Percentiles rank a stretch among this genome's conserved stretches.
phyloP scores from a whole-genome alignment of 2,329 filamentous ascomycete species.

The Cryphonectria naterciae region DNA sequence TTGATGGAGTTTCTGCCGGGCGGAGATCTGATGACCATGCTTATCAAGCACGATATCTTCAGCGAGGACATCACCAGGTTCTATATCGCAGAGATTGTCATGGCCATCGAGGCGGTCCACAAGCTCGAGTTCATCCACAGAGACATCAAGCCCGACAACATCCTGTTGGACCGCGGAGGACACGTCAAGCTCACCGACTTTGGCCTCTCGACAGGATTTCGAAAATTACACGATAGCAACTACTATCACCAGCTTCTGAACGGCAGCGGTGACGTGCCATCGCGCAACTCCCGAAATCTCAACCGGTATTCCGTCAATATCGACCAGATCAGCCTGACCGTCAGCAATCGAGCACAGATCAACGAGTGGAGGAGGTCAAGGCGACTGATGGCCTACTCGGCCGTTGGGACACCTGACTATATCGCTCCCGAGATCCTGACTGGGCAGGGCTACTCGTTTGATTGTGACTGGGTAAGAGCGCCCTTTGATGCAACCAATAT shows the following conservation, averaged over 20 bases:
- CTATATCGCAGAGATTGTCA: slow-evolving; percentile 79
- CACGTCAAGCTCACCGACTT: slow-evolving; percentile 84
- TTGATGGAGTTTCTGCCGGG: slow-evolving; percentile 82
- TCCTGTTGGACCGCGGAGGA: slow-evolving; percentile 74
- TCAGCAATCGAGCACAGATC: slow-evolving; percentile 77
- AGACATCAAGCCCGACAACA: slow-evolving; percentile 85
- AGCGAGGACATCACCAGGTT: slow-evolving; percentile 83
- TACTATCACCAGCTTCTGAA: slow-evolving; percentile 79
- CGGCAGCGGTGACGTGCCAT: slow-evolving; percentile 21
- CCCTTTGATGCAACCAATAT: neutral
- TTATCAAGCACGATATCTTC: slow-evolving; percentile 85
- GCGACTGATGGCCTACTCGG: slow-evolving; percentile 79
- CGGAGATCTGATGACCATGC: slow-evolving; percentile 82
- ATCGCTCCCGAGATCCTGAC: slow-evolving; percentile 82
- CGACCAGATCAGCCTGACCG: slow-evolving; percentile 78
- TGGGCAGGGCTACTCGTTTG: slow-evolving; percentile 75
- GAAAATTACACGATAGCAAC: slow-evolving; percentile 76
- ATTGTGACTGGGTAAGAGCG: slow-evolving; percentile 66
- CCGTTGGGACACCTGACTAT: slow-evolving; percentile 79
- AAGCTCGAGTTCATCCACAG: slow-evolving; percentile 81
- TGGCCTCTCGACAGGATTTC: slow-evolving; percentile 78
- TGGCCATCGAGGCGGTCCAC: slow-evolving; percentile 81
- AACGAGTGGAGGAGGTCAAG: slow-evolving; percentile 82
- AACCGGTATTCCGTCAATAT: slow-evolving; percentile 77
- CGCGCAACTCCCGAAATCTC: slow-evolving; percentile 44